Evolutionary conservation across 1,284 basidiomycete genomes (phyloP), one percentile per base, ranked within the genome.

Genomic region (Trichosporon ovoides): DNA sequence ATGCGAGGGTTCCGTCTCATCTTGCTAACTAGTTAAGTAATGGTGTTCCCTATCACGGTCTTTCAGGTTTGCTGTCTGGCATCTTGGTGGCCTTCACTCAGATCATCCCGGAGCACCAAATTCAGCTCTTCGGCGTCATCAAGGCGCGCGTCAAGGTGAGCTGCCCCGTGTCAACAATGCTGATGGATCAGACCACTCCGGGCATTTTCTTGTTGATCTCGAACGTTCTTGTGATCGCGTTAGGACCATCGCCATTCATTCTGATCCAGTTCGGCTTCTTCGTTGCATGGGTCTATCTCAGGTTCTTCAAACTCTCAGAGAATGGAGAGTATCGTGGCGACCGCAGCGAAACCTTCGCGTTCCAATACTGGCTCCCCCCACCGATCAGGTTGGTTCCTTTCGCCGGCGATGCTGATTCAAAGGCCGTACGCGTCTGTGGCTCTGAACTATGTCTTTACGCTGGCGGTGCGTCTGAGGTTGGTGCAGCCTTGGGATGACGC

Each of bases 211-310:
- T 98, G 60, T 88, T 90, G 1, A 78, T 97, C 61, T 96, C 93
- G 22, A 93, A 91, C 64, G 83, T 97, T 35, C 83, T 95, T 77
- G 90, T 88, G 66, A 67, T 98, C 53, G 65, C 96, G 51, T 90
- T 95, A 33, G 89, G 88, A 76, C 89, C 93, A 68, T 89, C 88
- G 57, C 96, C 96, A 1, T 98, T 87, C 81, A 94, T 98, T 58
- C 82, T 96, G 67, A 94, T 98, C 66, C 95, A 98, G 73, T 98
- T 97, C 73, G 95, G 93, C 16, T 98, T 96, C 91, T 88, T 98
- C 61, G 87, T 94, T 9, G 84, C 89, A 22, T 98, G 92, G 88
- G 82, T 91, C 55, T 98, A 97, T 78, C 83, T 98, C 36, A 86
- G 95, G 35, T 98, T 98, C 81, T 93, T 96, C 83, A 96, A 97